phyloP scores from a whole-genome alignment of 1,284 basidiomycete species.

The Ceratobasidium sp. region DNA sequence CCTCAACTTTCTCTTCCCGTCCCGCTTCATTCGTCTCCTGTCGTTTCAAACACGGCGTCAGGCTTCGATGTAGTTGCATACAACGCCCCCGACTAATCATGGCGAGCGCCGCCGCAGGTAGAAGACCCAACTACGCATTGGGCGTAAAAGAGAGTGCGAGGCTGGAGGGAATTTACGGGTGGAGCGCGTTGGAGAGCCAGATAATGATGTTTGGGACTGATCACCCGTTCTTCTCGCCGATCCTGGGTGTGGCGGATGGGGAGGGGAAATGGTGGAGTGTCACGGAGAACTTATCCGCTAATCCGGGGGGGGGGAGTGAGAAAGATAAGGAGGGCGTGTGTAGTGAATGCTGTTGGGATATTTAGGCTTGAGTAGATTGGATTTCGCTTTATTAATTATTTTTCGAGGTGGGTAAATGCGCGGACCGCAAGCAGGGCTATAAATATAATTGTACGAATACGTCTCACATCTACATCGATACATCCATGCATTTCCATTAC shows the following conservation, averaged over 20 bases:
- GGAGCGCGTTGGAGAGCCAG: slow-evolving; percentile 61
- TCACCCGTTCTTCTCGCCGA: slow-evolving; percentile 90
- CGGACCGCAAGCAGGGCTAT: no score
- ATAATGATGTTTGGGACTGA: slow-evolving; percentile 88
- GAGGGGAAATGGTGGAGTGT: slow-evolving; percentile 80
- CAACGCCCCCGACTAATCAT: slow-evolving; percentile 52
- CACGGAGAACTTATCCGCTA: slow-evolving; percentile 84
- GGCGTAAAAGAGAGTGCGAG: neutral
- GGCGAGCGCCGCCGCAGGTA: slow-evolving; percentile 49
- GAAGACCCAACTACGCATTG: slow-evolving; percentile 3
- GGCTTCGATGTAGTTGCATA: slow-evolving; percentile 87
- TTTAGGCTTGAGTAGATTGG: neutral
- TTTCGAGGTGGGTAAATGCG: no score
- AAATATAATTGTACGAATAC: no score
- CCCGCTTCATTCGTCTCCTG: slow-evolving; percentile 82
- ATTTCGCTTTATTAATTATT: neutral
- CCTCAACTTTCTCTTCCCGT: slow-evolving; percentile 84
- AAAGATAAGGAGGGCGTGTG: slow-evolving; percentile 70
- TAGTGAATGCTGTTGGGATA: slow-evolving; percentile 8
- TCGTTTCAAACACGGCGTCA: slow-evolving; percentile 82
- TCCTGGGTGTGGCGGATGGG: slow-evolving; percentile 65
- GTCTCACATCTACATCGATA: slow-evolving; percentile 3
- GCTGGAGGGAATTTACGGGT: slow-evolving; percentile 29
- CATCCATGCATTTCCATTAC: neutral
- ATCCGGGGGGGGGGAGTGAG: slow-evolving; percentile 73